Evolutionary conservation across 2,329 filamentous ascomycete species (phyloP).

Genomic region (Claviceps humidiphila): DNA sequence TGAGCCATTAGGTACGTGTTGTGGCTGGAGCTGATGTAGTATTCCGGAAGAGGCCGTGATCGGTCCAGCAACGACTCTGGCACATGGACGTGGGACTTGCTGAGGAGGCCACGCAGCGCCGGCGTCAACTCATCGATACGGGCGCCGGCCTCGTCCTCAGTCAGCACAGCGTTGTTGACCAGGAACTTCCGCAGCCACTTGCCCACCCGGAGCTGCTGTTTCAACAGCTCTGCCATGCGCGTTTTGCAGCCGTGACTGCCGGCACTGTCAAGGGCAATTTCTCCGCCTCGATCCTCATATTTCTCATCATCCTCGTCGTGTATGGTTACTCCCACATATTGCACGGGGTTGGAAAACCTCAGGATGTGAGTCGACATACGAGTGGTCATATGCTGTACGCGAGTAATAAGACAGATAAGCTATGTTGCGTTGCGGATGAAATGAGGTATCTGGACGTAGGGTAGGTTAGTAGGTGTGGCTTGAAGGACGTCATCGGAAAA

Average conservation of each 20-base stretch:
- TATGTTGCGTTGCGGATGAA: too few relatives aligned
- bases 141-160: constrained; percentile 32
- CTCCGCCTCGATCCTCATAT: constrained; percentile 21
- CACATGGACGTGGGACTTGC: constrained; percentile 43
- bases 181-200: constrained; percentile 43
- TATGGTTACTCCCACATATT: too few relatives aligned
- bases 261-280: constrained; percentile 26
- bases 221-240: constrained; percentile 34
- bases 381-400: too few relatives aligned
- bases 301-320: constrained; percentile 15
- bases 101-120: constrained; percentile 37
- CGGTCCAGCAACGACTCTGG: constrained; percentile 41
- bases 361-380: constrained; percentile 10
- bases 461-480: too few relatives aligned
- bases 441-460: too few relatives aligned
- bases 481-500: too few relatives aligned
- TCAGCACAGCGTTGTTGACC: constrained; percentile 36
- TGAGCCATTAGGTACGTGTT: constrained; percentile 61
- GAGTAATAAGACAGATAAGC: too few relatives aligned
- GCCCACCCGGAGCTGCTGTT: constrained; percentile 45
- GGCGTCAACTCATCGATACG: constrained; percentile 26
- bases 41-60: constrained; percentile 49
- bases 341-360: too few relatives aligned
- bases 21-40: constrained; percentile 61
- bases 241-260: constrained; percentile 46